These are phyloP conservation scores for Nematodospora valgi DNA, from an alignment of 805 yeast species.

Conservation along the genomic window DNA sequence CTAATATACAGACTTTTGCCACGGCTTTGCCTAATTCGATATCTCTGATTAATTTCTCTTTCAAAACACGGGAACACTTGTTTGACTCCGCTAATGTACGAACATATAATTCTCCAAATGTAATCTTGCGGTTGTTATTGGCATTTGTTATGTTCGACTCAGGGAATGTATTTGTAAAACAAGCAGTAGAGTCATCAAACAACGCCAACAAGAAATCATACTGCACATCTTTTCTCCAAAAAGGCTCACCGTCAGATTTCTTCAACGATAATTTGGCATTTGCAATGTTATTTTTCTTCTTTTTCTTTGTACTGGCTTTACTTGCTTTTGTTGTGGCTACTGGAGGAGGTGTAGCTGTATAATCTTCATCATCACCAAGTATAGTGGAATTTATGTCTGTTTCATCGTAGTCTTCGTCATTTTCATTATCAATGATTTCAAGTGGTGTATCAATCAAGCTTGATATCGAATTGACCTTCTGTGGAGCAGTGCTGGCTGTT, in stretches of 20 bases:
- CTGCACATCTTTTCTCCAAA: slow-evolving; percentile 86
- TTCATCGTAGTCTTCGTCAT: slow-evolving; percentile 14
- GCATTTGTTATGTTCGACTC: slow-evolving; percentile 36
- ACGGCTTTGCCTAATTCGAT: slow-evolving; percentile 64
- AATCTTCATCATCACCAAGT: slow-evolving; percentile 13
- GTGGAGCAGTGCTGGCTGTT: neutral
- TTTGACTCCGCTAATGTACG: slow-evolving; percentile 78
- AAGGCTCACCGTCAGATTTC: slow-evolving; percentile 88
- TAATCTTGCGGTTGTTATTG: slow-evolving; percentile 44
- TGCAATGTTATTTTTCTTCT: slow-evolving; percentile 23
- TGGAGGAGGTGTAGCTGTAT: slow-evolving; percentile 7
- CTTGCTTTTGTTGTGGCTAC: neutral
- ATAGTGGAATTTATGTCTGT: slow-evolving; percentile 12
- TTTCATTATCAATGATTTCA: slow-evolving; percentile 8
- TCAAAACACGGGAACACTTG: slow-evolving; percentile 77
- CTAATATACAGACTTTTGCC: slow-evolving; percentile 79
- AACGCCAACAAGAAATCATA: slow-evolving; percentile 67
- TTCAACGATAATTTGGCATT: slow-evolving; percentile 45
- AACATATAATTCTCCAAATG: slow-evolving; percentile 82
- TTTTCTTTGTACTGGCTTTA: slow-evolving; percentile 1
- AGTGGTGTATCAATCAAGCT: slow-evolving; percentile 5
- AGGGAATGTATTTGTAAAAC: slow-evolving; percentile 64
- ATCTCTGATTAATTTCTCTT: slow-evolving; percentile 69
- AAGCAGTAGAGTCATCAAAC: slow-evolving; percentile 59
- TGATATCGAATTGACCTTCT: slow-evolving; percentile 3